Base-by-base conservation (phyloP, 176 grass and related monocot genomes). In the Tillandsia leiboldiana region DNA sequence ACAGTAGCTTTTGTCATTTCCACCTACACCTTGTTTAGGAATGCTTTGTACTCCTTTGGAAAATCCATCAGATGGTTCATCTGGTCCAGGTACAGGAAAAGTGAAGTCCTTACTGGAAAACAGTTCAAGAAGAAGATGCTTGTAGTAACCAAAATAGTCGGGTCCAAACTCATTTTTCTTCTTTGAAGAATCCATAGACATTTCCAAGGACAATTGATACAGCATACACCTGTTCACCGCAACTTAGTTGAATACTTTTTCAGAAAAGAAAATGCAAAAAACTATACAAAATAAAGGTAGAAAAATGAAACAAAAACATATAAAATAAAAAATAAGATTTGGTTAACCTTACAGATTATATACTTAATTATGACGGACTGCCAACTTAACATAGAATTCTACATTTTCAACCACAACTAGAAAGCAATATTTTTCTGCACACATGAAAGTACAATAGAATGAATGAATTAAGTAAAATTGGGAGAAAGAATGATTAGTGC, bases 91-190 rank as follows among this genome's bases (percentile, higher is more conserved):
- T 27, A 52, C 3, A 48, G 72, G 58, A 58, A 50, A 54, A 13
- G n/a, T 48, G 0, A 27, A 48, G 9, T 56, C 77, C 50, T 59
- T 76, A 50, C 75, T 20, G 23, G 48, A 65, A 64, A 80, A 58
- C 48, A 75, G 49, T 26, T 68, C 50, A 3, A 20, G 66, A 51
- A 85, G 67, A 23, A 80, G 82, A 18, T 85, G 57, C 22, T 65
- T 85, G 33, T 75, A 80, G 67, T 85, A 85, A 27, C 77, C 77
- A 23, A 75, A 48, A 79, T 71, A 75, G 49, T 80, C 48, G 18
- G 82, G 82, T 53, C 76, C 82, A 22, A 74, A 28, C 67, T 85
- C 71, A 75, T 71, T 85, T 52, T 33, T 20, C 75, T 49, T 68
- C 14, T 26, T 56, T 27, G 48, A 65, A 59, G 11, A 54, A 80